phyloP scores from a whole-genome alignment of 108 stramenopile species.

The Cyclostephanos invisitatus region DNA sequence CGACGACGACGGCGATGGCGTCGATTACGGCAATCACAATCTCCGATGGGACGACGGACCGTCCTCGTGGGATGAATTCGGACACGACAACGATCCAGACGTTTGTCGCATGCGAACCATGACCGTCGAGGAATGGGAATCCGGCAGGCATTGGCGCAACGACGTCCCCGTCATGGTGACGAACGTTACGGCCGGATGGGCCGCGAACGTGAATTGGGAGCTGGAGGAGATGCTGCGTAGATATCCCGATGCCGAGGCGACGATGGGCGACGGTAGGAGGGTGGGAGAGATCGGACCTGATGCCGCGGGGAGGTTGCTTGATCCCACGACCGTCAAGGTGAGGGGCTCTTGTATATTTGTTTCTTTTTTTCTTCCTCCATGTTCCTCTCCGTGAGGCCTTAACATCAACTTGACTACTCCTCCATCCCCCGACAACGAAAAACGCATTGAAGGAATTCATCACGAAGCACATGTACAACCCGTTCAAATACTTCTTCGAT shows the following conservation, averaged over 20 bases:
- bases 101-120: constrained; percentile 26
- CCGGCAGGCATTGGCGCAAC: constrained; percentile 32
- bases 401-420: too few relatives aligned
- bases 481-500: constrained; percentile 51
- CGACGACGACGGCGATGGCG: background rate
- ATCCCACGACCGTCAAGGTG: constrained; percentile 37
- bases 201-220: constrained; percentile 39
- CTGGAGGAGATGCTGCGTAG: constrained; percentile 41
- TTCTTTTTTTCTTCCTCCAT: background rate
- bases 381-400: background rate
- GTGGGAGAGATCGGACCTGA: constrained; percentile 47
- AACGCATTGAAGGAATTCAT: constrained; percentile 28
- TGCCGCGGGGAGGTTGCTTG: constrained; percentile 32
- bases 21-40: constrained; percentile 14
- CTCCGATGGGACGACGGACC: constrained; percentile 32
- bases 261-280: constrained; percentile 43
- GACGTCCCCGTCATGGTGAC: constrained; percentile 43
- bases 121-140: constrained; percentile 46
- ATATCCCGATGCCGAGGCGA: constrained; percentile 44
- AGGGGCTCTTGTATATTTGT: too few relatives aligned
- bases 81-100: constrained; percentile 37
- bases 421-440: too few relatives aligned
- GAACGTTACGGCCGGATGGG: constrained; percentile 45
- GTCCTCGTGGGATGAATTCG: constrained; percentile 41
- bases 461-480: constrained; percentile 49